Percentiles rank a stretch among this genome's conserved stretches.
Evolutionary conservation across 176 grass and related monocot species (phyloP).

Genomic region (Phyllostachys edulis): DNA sequence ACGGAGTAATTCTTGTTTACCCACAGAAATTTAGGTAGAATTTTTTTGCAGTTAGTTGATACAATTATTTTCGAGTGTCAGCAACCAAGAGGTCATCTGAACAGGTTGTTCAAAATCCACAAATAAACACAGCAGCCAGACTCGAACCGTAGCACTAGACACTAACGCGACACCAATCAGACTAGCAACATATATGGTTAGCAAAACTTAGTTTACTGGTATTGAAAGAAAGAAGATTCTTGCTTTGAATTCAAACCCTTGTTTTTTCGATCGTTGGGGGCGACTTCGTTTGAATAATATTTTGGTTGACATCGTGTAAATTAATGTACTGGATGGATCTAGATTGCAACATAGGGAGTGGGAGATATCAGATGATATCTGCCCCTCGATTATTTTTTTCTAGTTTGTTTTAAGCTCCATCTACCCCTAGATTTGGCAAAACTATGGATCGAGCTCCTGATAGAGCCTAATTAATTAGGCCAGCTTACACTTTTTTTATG

Average conservation of each 20-base stretch:
- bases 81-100: background rate
- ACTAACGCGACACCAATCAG: background rate
- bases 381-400: background rate
- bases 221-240: background rate
- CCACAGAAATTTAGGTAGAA: background rate
- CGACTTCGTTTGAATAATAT: background rate
- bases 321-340: background rate
- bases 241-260: conserved; percentile 37
- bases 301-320: conserved; percentile 39
- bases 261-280: background rate
- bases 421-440: conserved; percentile 21
- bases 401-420: background rate
- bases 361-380: background rate
- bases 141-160: background rate
- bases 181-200: background rate
- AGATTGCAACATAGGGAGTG: background rate
- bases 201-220: background rate
- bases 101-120: background rate
- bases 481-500: background rate
- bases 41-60: background rate
- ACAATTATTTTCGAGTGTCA: background rate
- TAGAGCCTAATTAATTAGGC: background rate
- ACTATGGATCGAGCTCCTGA: background rate
- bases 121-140: background rate
- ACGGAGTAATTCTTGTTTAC: background rate